phyloP scores from a whole-genome alignment of 1,139 yeast species.

The Yamadazyma atlantica region DNA sequence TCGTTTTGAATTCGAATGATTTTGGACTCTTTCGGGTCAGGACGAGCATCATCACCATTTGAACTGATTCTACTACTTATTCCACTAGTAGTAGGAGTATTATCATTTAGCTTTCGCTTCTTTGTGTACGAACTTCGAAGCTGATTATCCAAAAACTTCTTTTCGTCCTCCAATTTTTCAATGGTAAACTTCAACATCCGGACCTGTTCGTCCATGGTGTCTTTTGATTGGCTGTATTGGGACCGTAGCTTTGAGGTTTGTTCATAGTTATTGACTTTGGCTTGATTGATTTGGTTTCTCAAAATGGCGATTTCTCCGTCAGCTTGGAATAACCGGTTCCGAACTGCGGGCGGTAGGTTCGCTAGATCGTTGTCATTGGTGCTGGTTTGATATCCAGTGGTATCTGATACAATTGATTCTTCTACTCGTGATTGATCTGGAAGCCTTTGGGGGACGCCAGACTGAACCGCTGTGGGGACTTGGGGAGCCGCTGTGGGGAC shows the following conservation, averaged over 20 bases:
- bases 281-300: slow-evolving; percentile 57
- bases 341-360: slow-evolving; percentile 14
- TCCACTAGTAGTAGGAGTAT: too few species aligned
- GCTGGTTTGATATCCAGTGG: neutral
- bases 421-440: too few species aligned
- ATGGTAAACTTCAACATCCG: slow-evolving; percentile 43
- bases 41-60: neutral
- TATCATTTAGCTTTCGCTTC: slow-evolving; percentile 13
- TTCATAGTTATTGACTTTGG: slow-evolving; percentile 43
- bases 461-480: too few species aligned
- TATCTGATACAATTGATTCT: too few species aligned
- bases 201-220: slow-evolving; percentile 42
- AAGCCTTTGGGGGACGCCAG: too few species aligned
- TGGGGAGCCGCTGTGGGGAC: too few species aligned
- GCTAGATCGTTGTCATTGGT: neutral
- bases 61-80: too few species aligned
- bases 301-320: slow-evolving; percentile 80
- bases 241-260: slow-evolving; percentile 45
- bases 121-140: slow-evolving; percentile 25
- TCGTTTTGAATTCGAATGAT: slow-evolving; percentile 33
- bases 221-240: slow-evolving; percentile 27
- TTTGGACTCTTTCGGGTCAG: slow-evolving; percentile 9
- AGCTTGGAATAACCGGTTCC: slow-evolving; percentile 40
- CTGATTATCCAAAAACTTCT: slow-evolving; percentile 57
- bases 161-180: slow-evolving; percentile 65